Percentiles rank a stretch among this genome's conserved stretches.
Conservation (phyloP, 2,329 filamentous ascomycete genomes). For the Xylogone sp. region DNA sequence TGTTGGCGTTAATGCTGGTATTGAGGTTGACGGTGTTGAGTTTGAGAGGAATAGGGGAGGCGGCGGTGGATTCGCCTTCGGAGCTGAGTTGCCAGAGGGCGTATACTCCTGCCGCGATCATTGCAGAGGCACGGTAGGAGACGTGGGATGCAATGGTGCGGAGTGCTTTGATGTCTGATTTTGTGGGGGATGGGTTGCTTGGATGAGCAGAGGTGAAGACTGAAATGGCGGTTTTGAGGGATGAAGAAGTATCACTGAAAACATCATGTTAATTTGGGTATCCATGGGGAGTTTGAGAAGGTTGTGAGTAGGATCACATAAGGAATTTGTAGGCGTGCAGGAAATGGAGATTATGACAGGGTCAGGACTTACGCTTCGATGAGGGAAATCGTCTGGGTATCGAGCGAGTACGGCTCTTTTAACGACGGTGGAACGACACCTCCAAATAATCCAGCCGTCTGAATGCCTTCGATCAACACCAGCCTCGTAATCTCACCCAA, state of each 20-base stretch:
- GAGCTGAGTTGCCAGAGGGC: constrained; percentile 55
- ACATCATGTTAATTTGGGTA: constrained; percentile 1
- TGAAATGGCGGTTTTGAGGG: constrained; percentile 33
- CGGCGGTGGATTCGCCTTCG: constrained; percentile 37
- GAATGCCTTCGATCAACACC: constrained; percentile 54
- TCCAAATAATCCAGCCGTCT: constrained; percentile 49
- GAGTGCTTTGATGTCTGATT: constrained; percentile 47
- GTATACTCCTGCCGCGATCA: constrained; percentile 56
- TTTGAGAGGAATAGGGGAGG: constrained; percentile 18
- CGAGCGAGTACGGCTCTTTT: constrained; percentile 50
- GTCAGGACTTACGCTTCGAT: constrained; percentile 44
- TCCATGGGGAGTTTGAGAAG: constrained; percentile 11
- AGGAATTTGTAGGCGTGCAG: no score
- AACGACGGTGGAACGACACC: constrained; percentile 54
- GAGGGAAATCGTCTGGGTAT: constrained; percentile 55
- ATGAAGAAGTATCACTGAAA: constrained; percentile 40
- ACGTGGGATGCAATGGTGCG: constrained; percentile 50
- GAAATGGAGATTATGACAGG: no score
- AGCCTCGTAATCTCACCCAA: constrained; percentile 61
- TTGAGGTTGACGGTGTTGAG: no score
- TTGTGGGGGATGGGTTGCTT: constrained; percentile 38
- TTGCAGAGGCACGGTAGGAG: constrained; percentile 53
- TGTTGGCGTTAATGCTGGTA: no score
- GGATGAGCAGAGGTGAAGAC: constrained; percentile 50
- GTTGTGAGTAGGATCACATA: constrained; percentile 2